Percentiles rank a stretch among this genome's conserved stretches.
phyloP scores from a whole-genome alignment of 768 basidiomycete genomes.

The Russula sp. region DNA sequence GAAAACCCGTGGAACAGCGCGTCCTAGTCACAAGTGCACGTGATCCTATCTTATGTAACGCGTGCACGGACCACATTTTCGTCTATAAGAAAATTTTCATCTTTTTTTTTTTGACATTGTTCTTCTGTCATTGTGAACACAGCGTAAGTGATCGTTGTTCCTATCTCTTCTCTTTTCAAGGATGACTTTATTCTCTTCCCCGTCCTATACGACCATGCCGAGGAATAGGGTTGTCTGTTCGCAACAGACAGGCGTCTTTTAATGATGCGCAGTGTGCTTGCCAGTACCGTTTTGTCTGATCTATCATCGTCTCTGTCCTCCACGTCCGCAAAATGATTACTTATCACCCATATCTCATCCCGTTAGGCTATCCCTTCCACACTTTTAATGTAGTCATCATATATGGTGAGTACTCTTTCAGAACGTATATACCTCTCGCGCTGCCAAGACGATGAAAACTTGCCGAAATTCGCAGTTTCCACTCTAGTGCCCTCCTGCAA shows the following conservation, averaged over 20 bases:
- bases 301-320: constrained; percentile 4
- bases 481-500: constrained; percentile 58
- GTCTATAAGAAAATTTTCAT: neutral
- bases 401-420: constrained; percentile 6
- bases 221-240: constrained; percentile 75
- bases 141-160: neutral
- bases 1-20: neutral
- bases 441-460: constrained; percentile 27
- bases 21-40: neutral
- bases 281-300: constrained; percentile 87
- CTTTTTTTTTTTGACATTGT: neutral
- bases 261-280: constrained; percentile 69
- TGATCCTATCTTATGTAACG: constrained; percentile 4
- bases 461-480: constrained; percentile 85
- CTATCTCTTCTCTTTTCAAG: neutral
- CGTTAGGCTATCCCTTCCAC: neutral
- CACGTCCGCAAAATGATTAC: neutral
- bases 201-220: constrained; percentile 88
- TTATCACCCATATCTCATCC: neutral
- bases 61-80: constrained; percentile 17
- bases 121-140: neutral
- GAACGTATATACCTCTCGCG: neutral
- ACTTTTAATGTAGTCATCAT: neutral
- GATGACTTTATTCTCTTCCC: constrained; percentile 89
- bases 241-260: constrained; percentile 62